These are phyloP conservation scores for Colletotrichum brevisporum DNA, from an alignment of 2,329 filamentous ascomycete genomes.

Conservation along the genomic window DNA sequence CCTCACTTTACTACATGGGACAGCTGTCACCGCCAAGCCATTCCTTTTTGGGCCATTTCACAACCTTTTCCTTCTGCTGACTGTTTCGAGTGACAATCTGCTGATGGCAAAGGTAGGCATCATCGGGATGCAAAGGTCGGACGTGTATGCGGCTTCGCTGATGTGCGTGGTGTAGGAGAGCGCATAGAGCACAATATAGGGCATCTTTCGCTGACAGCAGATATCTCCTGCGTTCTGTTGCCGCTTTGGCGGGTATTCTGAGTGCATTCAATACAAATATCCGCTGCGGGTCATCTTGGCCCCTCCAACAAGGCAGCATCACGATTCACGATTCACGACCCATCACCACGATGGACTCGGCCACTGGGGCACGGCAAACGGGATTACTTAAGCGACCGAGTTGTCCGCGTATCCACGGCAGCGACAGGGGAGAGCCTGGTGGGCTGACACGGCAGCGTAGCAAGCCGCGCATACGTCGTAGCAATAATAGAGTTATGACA, in stretches of 20 bases:
- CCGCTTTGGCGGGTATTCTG: too few species aligned
- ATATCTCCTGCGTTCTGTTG: too few species aligned
- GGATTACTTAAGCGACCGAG: slow-evolving; percentile 34
- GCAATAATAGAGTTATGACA: slow-evolving; percentile 34
- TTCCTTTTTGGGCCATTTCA: not conserved
- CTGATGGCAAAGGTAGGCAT: slow-evolving; percentile 8
- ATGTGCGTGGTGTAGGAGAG: too few species aligned
- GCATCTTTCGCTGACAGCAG: too few species aligned
- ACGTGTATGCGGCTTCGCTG: too few species aligned
- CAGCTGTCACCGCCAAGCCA: not conserved
- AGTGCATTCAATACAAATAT: too few species aligned
- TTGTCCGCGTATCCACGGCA: slow-evolving; percentile 31
- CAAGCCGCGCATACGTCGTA: slow-evolving; percentile 31
- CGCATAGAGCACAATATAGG: too few species aligned
- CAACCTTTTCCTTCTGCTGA: not conserved
- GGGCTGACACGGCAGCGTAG: slow-evolving; percentile 37
- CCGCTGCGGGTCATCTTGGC: not conserved
- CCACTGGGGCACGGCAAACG: slow-evolving; percentile 17
- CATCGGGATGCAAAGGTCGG: not conserved
- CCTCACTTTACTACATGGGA: slow-evolving; percentile 22
- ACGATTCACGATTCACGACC: not conserved
- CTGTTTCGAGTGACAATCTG: not conserved
- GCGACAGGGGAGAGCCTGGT: slow-evolving; percentile 31
- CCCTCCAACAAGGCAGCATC: slow-evolving; percentile 14
- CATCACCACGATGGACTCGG: not conserved